phyloP scores from a whole-genome alignment of 345 rosid species.

The Crucihimalaya himalaica region DNA sequence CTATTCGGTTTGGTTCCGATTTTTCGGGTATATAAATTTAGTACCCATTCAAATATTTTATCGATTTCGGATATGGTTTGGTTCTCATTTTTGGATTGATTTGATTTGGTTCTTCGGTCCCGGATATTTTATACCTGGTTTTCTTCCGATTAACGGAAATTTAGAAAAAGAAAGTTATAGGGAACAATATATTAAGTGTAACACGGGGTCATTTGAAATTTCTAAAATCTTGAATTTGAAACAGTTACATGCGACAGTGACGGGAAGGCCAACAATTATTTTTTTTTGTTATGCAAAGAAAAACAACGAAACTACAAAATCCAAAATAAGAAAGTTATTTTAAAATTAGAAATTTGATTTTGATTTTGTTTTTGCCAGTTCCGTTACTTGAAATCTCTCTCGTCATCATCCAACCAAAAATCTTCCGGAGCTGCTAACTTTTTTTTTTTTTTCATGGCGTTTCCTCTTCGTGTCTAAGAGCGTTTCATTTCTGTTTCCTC shows the following conservation, averaged over 20 bases:
- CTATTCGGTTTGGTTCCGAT: no score
- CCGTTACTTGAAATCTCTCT: slow-evolving; percentile 18
- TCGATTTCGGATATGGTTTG: no score
- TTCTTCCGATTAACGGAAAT: no score
- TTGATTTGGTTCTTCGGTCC: no score
- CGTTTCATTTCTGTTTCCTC: slow-evolving; percentile 24
- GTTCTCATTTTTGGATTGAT: no score
- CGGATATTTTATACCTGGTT: no score
- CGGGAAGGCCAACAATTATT: slow-evolving; percentile 24
- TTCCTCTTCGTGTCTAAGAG: slow-evolving; percentile 39
- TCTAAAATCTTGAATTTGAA: background rate
- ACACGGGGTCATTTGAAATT: background rate
- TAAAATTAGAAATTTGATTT: no score
- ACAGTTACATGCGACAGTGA: slow-evolving; percentile 4
- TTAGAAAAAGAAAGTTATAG: no score
- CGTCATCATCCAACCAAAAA: slow-evolving; percentile 13
- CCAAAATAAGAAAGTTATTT: slow-evolving; percentile 24
- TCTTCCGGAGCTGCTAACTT: slow-evolving; percentile 18
- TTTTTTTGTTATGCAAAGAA: background rate
- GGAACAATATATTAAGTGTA: background rate
- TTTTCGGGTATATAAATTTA: no score
- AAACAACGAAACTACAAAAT: slow-evolving; percentile 18
- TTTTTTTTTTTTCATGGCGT: slow-evolving; percentile 28
- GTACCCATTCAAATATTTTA: no score
- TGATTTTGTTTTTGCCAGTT: no score